These are phyloP conservation scores for Myxozyma sirexii DNA, from an alignment of 805 yeast species.

Conservation along the genomic window DNA sequence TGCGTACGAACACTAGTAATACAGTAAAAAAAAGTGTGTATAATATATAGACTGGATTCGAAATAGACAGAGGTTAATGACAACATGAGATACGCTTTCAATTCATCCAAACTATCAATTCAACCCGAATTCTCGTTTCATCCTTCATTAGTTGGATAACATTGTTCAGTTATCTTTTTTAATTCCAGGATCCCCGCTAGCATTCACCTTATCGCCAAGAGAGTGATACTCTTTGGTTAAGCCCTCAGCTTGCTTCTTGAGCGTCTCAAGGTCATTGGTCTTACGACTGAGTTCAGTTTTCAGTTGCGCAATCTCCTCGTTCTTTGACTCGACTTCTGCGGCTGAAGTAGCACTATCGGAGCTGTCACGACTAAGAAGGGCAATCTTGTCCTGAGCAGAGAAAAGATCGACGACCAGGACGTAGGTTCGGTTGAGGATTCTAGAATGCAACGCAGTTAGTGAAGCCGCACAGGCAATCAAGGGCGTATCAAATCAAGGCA, in stretches of 20 bases:
- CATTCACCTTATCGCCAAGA: conserved; percentile 45
- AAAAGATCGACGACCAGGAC: conserved; percentile 74
- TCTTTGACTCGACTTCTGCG: conserved; percentile 38
- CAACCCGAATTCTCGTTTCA: too few species aligned
- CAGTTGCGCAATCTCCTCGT: conserved; percentile 51
- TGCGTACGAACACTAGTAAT: conserved; percentile 53
- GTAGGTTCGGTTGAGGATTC: conserved; percentile 66
- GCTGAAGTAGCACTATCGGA: conserved; percentile 22
- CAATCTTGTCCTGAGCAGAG: conserved; percentile 60
- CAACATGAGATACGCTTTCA: not conserved
- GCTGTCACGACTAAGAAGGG: conserved; percentile 22
- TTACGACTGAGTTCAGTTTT: conserved; percentile 57
- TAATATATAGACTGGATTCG: not conserved
- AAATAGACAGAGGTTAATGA: not conserved
- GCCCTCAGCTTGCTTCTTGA: conserved; percentile 73
- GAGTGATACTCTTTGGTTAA: conserved; percentile 66
- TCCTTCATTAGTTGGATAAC: too few species aligned
- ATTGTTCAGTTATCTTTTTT: conserved; percentile 36
- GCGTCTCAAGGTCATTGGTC: conserved; percentile 63
- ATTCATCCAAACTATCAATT: not conserved
- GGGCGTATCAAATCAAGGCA: not conserved
- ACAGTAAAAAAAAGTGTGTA: not conserved
- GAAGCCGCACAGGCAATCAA: not conserved
- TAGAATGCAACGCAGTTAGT: not conserved
- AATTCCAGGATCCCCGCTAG: conserved; percentile 35